These are phyloP conservation scores for Salix brachista DNA, from an alignment of 345 rosid genomes.

Conservation along the genomic window DNA sequence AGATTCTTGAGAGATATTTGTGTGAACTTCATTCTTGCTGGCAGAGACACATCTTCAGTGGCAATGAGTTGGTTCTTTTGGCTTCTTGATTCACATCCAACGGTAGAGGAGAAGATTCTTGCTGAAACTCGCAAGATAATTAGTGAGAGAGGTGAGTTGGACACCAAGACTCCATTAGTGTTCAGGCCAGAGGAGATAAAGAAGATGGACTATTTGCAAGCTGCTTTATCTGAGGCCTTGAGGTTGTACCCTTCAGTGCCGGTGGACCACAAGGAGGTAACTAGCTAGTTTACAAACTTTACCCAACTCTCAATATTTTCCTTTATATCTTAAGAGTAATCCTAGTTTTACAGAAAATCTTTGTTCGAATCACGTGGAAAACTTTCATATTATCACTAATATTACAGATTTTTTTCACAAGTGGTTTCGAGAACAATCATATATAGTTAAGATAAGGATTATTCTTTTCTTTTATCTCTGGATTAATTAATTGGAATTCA, in stretches of 20 bases:
- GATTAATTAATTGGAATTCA: not conserved
- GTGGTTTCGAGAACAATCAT: not conserved
- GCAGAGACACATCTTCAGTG: constrained; percentile 95
- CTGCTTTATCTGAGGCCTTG: constrained; percentile 87
- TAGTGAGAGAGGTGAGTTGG: constrained; percentile 39
- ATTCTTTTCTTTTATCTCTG: not conserved
- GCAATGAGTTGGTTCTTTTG: constrained; percentile 95
- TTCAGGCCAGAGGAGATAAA: constrained; percentile 79
- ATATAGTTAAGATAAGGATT: no score
- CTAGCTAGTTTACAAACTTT: not conserved
- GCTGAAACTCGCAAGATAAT: constrained; percentile 52
- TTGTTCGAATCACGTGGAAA: not conserved
- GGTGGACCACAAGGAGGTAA: constrained; percentile 95
- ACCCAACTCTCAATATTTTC: not conserved
- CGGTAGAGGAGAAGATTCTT: constrained; percentile 57
- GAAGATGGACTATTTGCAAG: constrained; percentile 95
- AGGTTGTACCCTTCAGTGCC: constrained; percentile 97
- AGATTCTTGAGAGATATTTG: constrained; percentile 88
- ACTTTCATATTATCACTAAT: no score
- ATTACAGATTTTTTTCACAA: not conserved
- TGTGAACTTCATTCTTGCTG: constrained; percentile 91
- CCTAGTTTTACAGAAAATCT: not conserved
- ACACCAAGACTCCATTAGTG: constrained; percentile 24
- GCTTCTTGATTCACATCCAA: constrained; percentile 64
- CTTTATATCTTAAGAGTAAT: not conserved